Evolutionary conservation across 2,329 filamentous ascomycete genomes (phyloP), one percentile per base, ranked within the genome.

Genomic region (Falciphora oryzae): DNA sequence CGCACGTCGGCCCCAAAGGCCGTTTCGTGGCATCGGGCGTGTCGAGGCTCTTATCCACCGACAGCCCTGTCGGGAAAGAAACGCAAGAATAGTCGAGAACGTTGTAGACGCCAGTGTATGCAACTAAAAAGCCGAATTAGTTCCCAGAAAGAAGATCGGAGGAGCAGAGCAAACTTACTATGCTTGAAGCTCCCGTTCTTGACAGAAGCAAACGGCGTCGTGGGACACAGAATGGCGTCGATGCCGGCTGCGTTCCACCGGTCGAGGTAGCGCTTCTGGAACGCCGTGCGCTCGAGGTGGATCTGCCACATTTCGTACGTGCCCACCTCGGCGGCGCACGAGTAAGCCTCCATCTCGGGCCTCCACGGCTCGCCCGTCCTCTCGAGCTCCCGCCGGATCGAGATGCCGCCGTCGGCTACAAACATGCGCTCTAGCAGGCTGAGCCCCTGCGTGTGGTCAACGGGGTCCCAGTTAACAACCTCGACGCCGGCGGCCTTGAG

Each of bases 161-260:
- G 22, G 16, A 56, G 22, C 31, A 16, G 14, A 18, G 14, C 5
- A 57, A 18, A 71, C 77, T 69, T 59, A 79, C 79, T 75, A 53
- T 82, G 78, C 69, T 73, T 76, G 57, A 81, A 80, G 1, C 73
- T 72, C 5, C 78, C 79, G 59, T 79, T 75, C 70, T 79, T 77
- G 35, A 77, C 76, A 0, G 74, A 75, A 57, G 75, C 76, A 62
- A 78, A 82, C 0, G 80, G 78, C 38, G 78, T 80, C 0, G 79
- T 81, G 0, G 88, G 87, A 62, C 83, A 85, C 1, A 91, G 72
- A 11, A 91, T 80, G 1, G 85, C 85, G 70, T 91, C 89, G 10
- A 89, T 81, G 1, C 77, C 79, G 0, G 77, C 76, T 60, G 70
- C 71, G 44, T 76, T 76, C 81, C 80, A 83, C 2, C 78, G 74